Percentiles rank a stretch among this genome's conserved stretches.
Evolutionary conservation across 108 stramenopile genomes (phyloP).

Genomic region (Pseudonitzschia multistriata): DNA sequence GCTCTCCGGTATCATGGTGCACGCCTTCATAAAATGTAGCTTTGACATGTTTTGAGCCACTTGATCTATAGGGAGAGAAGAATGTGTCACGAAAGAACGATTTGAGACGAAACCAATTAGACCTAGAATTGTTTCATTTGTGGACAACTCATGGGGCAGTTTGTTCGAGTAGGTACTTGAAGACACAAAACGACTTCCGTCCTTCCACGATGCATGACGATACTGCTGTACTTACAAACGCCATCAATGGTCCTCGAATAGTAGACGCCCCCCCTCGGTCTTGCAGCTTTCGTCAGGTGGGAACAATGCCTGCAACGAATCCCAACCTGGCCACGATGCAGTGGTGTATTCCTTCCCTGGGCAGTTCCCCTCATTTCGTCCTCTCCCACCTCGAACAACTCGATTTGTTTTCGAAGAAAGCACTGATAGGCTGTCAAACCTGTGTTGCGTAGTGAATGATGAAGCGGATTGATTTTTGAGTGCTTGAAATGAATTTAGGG

Average conservation of each 20-base stretch:
- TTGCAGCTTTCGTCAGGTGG: constrained; percentile 24
- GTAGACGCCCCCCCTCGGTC: constrained; percentile 38
- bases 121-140: too few relatives aligned
- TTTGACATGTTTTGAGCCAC: constrained; percentile 53
- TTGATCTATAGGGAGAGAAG: too few relatives aligned
- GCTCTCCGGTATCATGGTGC: constrained; percentile 30
- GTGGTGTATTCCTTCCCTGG: constrained; percentile 46
- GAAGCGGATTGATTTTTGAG: too few relatives aligned
- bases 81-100: too few relatives aligned
- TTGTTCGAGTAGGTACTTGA: too few relatives aligned
- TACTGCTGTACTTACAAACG: constrained; percentile 8
- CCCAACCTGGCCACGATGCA: constrained; percentile 46
- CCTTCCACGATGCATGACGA: not conserved
- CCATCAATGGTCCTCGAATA: constrained; percentile 39
- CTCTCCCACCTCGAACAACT: constrained; percentile 45
- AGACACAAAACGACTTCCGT: not conserved
- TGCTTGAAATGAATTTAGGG: too few relatives aligned
- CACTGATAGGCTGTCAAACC: constrained; percentile 48
- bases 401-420: constrained; percentile 54
- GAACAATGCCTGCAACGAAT: constrained; percentile 51
- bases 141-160: too few relatives aligned
- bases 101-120: too few relatives aligned
- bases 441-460: not conserved
- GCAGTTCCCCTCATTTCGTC: constrained; percentile 34
- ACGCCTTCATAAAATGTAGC: constrained; percentile 33